A percentile compares a stretch with the other conserved stretches of the same genome.
These are phyloP conservation scores for Cairneyella variabilis DNA, from an alignment of 495 filamentous ascomycete genomes.

Conservation along the genomic window DNA sequence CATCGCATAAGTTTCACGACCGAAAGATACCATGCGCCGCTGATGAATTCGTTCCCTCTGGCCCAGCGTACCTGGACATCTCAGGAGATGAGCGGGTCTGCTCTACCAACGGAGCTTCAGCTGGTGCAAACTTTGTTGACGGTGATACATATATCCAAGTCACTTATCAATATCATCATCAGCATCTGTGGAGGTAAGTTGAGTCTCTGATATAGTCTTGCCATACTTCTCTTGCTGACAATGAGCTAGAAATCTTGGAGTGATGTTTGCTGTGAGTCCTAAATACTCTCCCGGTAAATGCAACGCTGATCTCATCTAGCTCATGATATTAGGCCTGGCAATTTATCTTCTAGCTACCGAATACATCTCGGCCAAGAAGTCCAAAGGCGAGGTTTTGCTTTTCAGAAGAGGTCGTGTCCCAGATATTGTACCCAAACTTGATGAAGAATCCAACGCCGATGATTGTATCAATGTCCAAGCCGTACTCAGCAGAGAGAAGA, in stretches of 20 bases:
- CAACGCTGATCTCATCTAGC: too few relatives aligned
- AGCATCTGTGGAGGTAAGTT: constrained; percentile 28
- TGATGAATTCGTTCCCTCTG: constrained; percentile 43
- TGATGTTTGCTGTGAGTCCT: constrained; percentile 62
- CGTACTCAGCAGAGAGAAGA: constrained; percentile 36
- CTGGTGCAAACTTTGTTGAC: constrained; percentile 50
- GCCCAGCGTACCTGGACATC: constrained; percentile 42
- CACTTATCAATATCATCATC: constrained; percentile 52
- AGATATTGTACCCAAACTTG: constrained; percentile 32
- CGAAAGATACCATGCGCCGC: constrained; percentile 62
- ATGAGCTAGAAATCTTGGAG: constrained; percentile 50
- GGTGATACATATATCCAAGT: constrained; percentile 64
- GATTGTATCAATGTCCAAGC: constrained; percentile 29
- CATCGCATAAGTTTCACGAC: constrained; percentile 39
- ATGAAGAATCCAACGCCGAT: constrained; percentile 28
- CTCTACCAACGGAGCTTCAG: constrained; percentile 46
- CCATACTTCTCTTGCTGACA: background rate
- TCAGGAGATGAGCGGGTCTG: constrained; percentile 48
- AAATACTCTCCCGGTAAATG: too few relatives aligned
- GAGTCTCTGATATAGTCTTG: background rate
- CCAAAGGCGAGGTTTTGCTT: constrained; percentile 63
- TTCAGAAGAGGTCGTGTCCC: constrained; percentile 60
- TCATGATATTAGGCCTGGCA: constrained; percentile 58
- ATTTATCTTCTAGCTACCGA: constrained; percentile 64
- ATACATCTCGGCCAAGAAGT: constrained; percentile 62